These are phyloP conservation scores for Phialocephala subalpina DNA, from an alignment of 2,329 filamentous ascomycete species.

Conservation along the genomic window DNA sequence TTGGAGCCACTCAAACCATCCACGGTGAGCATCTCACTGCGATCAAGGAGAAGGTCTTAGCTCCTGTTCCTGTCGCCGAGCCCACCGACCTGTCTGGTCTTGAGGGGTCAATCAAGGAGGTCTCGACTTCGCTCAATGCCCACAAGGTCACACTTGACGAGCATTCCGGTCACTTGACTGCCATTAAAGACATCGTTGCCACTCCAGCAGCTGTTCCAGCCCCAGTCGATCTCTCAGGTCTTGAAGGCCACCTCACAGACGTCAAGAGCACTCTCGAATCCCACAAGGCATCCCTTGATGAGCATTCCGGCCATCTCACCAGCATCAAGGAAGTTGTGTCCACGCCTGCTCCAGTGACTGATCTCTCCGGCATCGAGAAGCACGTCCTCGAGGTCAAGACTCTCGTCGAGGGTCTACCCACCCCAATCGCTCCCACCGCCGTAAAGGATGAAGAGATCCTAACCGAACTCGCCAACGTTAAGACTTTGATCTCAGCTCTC, in stretches of 20 bases:
- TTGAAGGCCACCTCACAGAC: constrained; percentile 14
- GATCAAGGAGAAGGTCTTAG: constrained; percentile 24
- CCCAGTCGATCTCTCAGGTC: constrained; percentile 10
- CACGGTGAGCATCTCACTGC: constrained; percentile 25
- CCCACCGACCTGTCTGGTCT: constrained; percentile 29
- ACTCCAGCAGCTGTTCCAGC: constrained; percentile 12
- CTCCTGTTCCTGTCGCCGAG: constrained; percentile 19
- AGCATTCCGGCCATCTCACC: constrained; percentile 12
- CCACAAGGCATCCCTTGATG: constrained; percentile 12
- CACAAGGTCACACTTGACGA: background rate
- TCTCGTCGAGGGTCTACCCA: constrained; percentile 27
- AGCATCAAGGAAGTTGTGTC: constrained; percentile 18
- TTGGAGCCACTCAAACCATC: constrained; percentile 1
- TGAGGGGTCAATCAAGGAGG: constrained; percentile 21
- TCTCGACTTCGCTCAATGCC: constrained; percentile 1
- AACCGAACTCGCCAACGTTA: constrained; percentile 7
- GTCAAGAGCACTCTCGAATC: constrained; percentile 4
- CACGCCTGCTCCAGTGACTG: constrained; percentile 18
- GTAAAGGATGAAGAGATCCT: constrained; percentile 27
- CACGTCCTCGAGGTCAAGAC: constrained; percentile 22
- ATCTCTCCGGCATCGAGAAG: constrained; percentile 8
- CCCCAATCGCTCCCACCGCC: constrained; percentile 12
- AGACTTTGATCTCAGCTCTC: constrained; percentile 17
- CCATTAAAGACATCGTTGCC: constrained; percentile 20
- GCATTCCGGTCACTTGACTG: constrained; percentile 10